Conservation (phyloP, 2,329 filamentous ascomycete genomes). For the Trichocomaceae sp. region DNA sequence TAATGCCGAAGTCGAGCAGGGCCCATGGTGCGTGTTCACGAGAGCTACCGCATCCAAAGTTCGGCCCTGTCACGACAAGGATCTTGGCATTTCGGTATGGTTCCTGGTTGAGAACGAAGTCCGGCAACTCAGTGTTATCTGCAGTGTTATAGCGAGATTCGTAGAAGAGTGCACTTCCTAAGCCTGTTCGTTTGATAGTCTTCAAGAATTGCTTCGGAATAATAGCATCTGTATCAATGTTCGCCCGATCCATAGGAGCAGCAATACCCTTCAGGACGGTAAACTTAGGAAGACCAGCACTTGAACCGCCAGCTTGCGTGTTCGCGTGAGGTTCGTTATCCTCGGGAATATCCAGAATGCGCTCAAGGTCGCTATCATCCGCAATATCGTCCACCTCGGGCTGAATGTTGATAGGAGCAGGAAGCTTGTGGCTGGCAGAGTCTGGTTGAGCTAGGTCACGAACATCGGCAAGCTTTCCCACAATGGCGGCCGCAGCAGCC, state of each 20-base stretch:
- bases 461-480: slow-evolving; percentile 86
- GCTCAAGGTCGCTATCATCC: slow-evolving; percentile 58
- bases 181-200: slow-evolving; percentile 95
- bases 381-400: slow-evolving; percentile 53
- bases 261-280: slow-evolving; percentile 76
- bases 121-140: slow-evolving; percentile 66
- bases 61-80: slow-evolving; percentile 80
- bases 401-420: slow-evolving; percentile 54
- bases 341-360: slow-evolving; percentile 55
- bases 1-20: slow-evolving; percentile 91
- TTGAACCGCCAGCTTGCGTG: slow-evolving; percentile 40
- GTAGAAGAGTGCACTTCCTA: slow-evolving; percentile 82
- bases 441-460: slow-evolving; percentile 60
- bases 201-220: slow-evolving; percentile 99
- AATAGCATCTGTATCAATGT: slow-evolving; percentile 98
- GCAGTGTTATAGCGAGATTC: slow-evolving; percentile 65
- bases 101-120: slow-evolving; percentile 85
- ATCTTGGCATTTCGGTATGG: slow-evolving; percentile 81
- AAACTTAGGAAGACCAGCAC: slow-evolving; percentile 74
- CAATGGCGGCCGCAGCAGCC: slow-evolving; percentile 85
- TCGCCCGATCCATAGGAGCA: slow-evolving; percentile 77
- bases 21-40: slow-evolving; percentile 98
- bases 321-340: slow-evolving; percentile 62
- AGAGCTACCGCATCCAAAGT: slow-evolving; percentile 91
- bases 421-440: slow-evolving; percentile 44